phyloP scores from a whole-genome alignment of 2,329 filamentous ascomycete genomes.

The Huntiella moniliformis region DNA sequence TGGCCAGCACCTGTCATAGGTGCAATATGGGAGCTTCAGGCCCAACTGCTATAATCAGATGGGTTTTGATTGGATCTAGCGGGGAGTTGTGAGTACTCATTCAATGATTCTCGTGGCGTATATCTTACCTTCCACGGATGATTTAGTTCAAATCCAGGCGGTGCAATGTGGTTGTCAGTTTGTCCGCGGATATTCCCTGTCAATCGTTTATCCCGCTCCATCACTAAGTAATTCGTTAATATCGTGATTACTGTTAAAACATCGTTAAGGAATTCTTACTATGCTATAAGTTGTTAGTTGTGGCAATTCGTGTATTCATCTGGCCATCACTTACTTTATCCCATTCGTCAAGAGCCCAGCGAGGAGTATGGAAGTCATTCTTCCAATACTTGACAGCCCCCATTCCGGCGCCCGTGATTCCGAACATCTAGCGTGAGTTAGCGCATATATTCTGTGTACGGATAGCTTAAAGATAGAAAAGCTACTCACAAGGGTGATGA shows the following conservation, averaged over 20 bases:
- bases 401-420: constrained; percentile 37
- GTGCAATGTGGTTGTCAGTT: constrained; percentile 33
- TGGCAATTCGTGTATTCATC: background rate
- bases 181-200: constrained; percentile 41
- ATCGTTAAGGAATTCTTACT: constrained; percentile 21
- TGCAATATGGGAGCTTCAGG: background rate
- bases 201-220: constrained; percentile 43
- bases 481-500: constrained; percentile 38
- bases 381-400: constrained; percentile 36
- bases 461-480: constrained; percentile 7
- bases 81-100: background rate
- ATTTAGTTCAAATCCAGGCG: constrained; percentile 41
- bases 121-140: constrained; percentile 41
- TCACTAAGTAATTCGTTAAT: constrained; percentile 28
- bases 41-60: background rate
- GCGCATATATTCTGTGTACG: constrained; percentile 14
- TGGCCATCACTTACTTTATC: constrained; percentile 30
- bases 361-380: constrained; percentile 41
- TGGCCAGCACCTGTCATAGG: background rate
- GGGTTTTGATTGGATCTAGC: background rate
- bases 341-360: constrained; percentile 44
- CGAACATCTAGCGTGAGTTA: constrained; percentile 37
- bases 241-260: background rate
- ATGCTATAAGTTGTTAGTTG: constrained; percentile 28
- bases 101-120: background rate